Conservation (phyloP, 108 stramenopile genomes). For the Nitzschia inconspicua region DNA sequence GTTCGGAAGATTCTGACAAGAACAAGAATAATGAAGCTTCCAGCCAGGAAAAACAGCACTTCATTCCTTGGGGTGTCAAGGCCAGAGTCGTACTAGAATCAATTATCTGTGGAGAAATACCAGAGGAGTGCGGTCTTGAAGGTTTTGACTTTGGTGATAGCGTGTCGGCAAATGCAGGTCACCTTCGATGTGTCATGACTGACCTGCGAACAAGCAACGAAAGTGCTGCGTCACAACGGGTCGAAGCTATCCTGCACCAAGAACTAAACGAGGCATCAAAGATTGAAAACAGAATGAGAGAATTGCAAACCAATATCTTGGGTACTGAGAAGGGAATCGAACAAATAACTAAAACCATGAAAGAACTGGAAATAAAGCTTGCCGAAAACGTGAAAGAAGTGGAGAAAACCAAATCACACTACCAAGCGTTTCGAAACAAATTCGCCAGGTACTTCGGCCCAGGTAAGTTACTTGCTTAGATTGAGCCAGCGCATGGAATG, state of each 20-base stretch:
- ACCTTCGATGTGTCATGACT: slow-evolving; percentile 61
- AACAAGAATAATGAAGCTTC: slow-evolving; percentile 10
- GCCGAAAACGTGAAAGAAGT: slow-evolving; percentile 30
- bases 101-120: slow-evolving; percentile 67
- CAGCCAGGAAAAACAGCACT: slow-evolving; percentile 15
- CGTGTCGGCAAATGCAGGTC: slow-evolving; percentile 42
- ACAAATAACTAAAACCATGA: slow-evolving; percentile 16
- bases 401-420: slow-evolving; percentile 10
- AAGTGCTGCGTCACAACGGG: slow-evolving; percentile 49
- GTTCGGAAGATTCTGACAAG: slow-evolving; percentile 13
- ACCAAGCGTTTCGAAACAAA: slow-evolving; percentile 35
- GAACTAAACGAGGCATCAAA: slow-evolving; percentile 21
- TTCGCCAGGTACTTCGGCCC: slow-evolving; percentile 36
- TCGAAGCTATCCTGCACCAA: slow-evolving; percentile 32
- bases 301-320: not conserved
- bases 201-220: slow-evolving; percentile 65
- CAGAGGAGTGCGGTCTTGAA: slow-evolving; percentile 21
- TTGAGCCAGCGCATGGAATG: not conserved
- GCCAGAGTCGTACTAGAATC: slow-evolving; percentile 48
- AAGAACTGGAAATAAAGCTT: slow-evolving; percentile 6
- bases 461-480: slow-evolving; percentile 24
- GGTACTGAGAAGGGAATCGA: slow-evolving; percentile 37
- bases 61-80: slow-evolving; percentile 64
- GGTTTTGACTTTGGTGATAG: slow-evolving; percentile 36
- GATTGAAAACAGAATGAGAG: slow-evolving; percentile 24